Evolutionary conservation across 495 filamentous ascomycete species (phyloP).

Genomic region (Penicillium manginii): DNA sequence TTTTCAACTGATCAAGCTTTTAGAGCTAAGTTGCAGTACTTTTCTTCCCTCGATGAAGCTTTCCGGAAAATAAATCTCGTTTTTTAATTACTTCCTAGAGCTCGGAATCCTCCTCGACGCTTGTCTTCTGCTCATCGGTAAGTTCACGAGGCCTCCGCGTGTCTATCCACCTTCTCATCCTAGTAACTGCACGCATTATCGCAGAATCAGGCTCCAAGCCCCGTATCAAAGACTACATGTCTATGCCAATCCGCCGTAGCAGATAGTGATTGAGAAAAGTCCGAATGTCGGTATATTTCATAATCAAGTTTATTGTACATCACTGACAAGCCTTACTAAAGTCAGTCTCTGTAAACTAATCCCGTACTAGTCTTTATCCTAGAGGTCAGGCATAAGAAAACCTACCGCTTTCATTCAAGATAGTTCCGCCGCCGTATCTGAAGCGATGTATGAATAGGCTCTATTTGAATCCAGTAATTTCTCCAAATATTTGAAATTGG

Average conservation of each 20-base stretch:
- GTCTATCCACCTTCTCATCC: slow-evolving; percentile 28
- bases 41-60: slow-evolving; percentile 1
- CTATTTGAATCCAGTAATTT: slow-evolving; percentile 24
- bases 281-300: slow-evolving; percentile 32
- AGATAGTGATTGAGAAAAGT: slow-evolving; percentile 44
- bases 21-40: neutral
- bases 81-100: slow-evolving; percentile 8
- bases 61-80: slow-evolving; percentile 6
- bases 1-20: slow-evolving; percentile 7
- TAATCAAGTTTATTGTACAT: slow-evolving; percentile 43
- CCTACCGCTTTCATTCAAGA: slow-evolving; percentile 23
- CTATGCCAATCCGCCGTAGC: slow-evolving; percentile 32
- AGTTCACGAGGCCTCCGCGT: slow-evolving; percentile 10
- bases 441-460: slow-evolving; percentile 22
- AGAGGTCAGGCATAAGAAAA: neutral
- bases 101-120: slow-evolving; percentile 3
- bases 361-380: neutral
- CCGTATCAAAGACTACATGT: slow-evolving; percentile 34
- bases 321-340: slow-evolving; percentile 20
- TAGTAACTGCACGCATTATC: slow-evolving; percentile 36
- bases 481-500: slow-evolving; percentile 21
- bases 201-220: slow-evolving; percentile 28
- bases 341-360: neutral
- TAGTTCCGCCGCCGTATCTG: slow-evolving; percentile 25
- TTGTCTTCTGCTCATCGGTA: slow-evolving; percentile 7